Base-by-base conservation (phyloP, 2,329 filamentous ascomycete species). In the Colletotrichum gloeosporioides region DNA sequence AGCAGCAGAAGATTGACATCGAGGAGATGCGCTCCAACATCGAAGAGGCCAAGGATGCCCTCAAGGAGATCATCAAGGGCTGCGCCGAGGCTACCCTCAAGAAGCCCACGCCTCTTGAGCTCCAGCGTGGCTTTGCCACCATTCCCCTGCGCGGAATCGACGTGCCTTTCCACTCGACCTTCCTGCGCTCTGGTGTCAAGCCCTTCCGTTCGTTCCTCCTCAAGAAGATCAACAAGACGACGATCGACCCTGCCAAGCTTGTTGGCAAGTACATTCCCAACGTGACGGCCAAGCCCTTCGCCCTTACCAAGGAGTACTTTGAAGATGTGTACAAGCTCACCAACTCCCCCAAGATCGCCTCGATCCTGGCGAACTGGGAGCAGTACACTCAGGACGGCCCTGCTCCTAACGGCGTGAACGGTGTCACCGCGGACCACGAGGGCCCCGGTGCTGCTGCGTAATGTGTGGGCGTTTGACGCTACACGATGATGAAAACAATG, bases 171-270 rank as follows among this genome's bases (percentile, higher is more conserved):
- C 97, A 99, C 91, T 97, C 95, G 81, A 99, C 97, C 22, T 99
- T 99, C 91, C 88, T 99, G 87, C 95, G 98, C 72, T 98, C 96
- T 53, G 98, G 97, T 82, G 97, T 99, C 86, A 99, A 99, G 91
- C 97, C 98, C 63, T 99, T 99, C 95, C 92, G 97, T 80, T 96
- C 94, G 61, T 99, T 99, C 92, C 87, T 99, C 84, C 93, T 99
- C 81, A 99, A 99, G 95, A 99, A 99, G 92, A 99, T 99, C 89
- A 96, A 99, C 91, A 98, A 98, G 92, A 98, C 96, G 29, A 98
- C 95, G 70, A 99, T 99, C 85, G 97, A 99, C 85, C 97, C 97
- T 7, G 94, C 95, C 85, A 99, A 99, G 90, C 88, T 99, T 82
- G 91, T 99, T 80, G 97, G 97, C 82, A 99, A 99, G 88, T 99